Conservation (phyloP, 305 asterid species). For the Fraxinus latifolia region DNA sequence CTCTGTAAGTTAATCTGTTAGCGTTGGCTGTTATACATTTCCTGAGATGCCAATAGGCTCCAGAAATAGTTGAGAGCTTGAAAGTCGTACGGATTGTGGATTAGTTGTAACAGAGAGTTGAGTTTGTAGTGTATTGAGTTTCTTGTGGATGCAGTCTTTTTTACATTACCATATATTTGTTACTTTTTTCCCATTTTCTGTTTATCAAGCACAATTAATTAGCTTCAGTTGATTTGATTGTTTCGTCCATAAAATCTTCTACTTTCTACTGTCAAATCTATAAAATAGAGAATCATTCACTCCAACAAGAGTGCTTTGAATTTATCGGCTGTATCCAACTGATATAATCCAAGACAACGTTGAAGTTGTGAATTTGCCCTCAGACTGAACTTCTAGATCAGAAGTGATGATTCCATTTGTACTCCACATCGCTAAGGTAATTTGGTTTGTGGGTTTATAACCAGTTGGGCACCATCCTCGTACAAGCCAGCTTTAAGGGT, state of each 20-base stretch:
- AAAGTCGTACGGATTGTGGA: slow-evolving; percentile 26
- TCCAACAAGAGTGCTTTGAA: neutral
- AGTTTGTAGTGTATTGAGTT: slow-evolving; percentile 28
- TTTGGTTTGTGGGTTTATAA: neutral
- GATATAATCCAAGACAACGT: neutral
- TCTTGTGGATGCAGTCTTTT: slow-evolving; percentile 21
- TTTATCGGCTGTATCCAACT: neutral
- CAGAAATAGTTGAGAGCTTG: slow-evolving; percentile 35
- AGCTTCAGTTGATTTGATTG: neutral
- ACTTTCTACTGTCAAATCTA: neutral
- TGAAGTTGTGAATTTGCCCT: neutral
- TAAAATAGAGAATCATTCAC: neutral
- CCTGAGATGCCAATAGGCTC: slow-evolving; percentile 37
- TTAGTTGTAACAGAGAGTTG: slow-evolving; percentile 31
- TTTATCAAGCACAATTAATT: neutral
- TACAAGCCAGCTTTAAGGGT: neutral
- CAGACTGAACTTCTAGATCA: neutral
- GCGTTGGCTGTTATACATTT: slow-evolving; percentile 35
- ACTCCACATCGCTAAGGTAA: neutral
- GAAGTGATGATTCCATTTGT: neutral
- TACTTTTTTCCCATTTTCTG: neutral
- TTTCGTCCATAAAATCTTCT: neutral
- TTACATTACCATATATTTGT: slow-evolving; percentile 19
- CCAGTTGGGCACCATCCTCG: neutral
- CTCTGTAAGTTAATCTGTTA: slow-evolving; percentile 29